Evolutionary conservation across 176 grass and related monocot genomes (phyloP).

Genomic region (Guadua angustifolia): DNA sequence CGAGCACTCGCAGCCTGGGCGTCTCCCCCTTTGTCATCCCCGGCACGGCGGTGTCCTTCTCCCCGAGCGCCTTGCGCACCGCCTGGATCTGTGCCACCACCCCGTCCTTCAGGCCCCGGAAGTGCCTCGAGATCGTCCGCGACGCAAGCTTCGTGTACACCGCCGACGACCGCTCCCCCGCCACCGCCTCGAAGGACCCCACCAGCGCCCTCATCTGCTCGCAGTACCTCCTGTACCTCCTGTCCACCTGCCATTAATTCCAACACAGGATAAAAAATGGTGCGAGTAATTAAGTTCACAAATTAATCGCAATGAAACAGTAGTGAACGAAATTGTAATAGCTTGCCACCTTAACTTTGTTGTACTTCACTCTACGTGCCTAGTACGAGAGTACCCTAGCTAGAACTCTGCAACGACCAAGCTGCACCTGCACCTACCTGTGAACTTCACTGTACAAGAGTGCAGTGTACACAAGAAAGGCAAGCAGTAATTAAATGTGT

Average conservation of each 20-base stretch:
- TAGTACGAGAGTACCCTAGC: background rate
- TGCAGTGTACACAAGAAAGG: conserved; percentile 36
- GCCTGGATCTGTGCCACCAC: conserved; percentile 64
- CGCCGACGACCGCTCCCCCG: conserved; percentile 60
- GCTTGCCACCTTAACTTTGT: conserved; percentile 2
- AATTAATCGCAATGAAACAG: conserved; percentile 5
- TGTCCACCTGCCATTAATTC: conserved; percentile 65
- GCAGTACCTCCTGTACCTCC: conserved; percentile 76
- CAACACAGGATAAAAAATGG: conserved; percentile 5
- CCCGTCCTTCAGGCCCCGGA: conserved; percentile 69
- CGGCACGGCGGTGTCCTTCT: conserved; percentile 56
- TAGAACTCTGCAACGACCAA: conserved; percentile 25
- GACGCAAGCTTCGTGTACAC: conserved; percentile 71
- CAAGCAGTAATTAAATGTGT: conserved; percentile 13
- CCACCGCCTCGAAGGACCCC: conserved; percentile 74
- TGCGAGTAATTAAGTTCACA: conserved; percentile 4
- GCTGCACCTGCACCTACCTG: conserved; percentile 46
- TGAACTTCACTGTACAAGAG: conserved; percentile 44
- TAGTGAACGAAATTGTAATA: conserved; percentile 3
- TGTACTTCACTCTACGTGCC: background rate
- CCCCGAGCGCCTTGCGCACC: conserved; percentile 57
- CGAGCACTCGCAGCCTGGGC: conserved; percentile 66
- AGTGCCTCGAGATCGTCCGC: conserved; percentile 81
- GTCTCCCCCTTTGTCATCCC: conserved; percentile 62
- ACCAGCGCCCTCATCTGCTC: conserved; percentile 75